Evolutionary conservation across 1,284 basidiomycete species (phyloP).

Genomic region (Ustilago esculenta): DNA sequence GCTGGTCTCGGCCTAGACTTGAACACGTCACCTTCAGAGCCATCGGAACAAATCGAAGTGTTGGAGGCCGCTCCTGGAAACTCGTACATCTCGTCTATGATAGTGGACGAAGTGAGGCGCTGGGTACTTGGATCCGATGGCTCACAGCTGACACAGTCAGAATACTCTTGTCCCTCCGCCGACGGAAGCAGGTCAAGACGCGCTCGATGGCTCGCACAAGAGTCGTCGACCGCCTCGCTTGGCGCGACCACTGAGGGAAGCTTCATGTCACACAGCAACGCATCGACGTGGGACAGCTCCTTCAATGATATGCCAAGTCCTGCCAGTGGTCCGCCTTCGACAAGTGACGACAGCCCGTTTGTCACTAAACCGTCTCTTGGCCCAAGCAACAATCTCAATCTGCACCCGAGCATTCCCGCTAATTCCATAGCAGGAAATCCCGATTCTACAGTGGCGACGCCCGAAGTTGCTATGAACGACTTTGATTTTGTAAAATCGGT

Average conservation of each 20-base stretch:
- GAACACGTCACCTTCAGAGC: neutral
- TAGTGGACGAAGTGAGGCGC: conserved; percentile 32
- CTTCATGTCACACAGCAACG: conserved; percentile 13
- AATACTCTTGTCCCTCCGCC: neutral
- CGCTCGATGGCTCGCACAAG: conserved; percentile 1
- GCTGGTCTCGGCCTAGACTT: conserved; percentile 20
- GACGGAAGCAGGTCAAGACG: neutral
- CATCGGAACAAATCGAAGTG: neutral
- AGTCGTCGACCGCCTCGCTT: conserved; percentile 9
- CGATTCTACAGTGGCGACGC: neutral
- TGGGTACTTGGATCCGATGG: conserved; percentile 4
- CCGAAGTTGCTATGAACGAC: conserved; percentile 24
- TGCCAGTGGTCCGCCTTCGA: neutral
- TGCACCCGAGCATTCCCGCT: neutral
- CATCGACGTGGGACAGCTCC: conserved; percentile 20
- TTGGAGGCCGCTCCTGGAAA: neutral
- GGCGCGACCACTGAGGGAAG: conserved; percentile 19
- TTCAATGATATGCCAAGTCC: conserved; percentile 13
- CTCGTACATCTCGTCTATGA: neutral
- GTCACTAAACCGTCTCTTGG: conserved; percentile 16
- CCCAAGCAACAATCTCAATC: neutral
- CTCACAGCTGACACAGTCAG: neutral
- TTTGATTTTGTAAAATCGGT: conserved; percentile 40
- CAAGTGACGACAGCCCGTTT: neutral
- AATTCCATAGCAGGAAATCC: neutral